These are phyloP conservation scores for Podaxis mareebaensis DNA, from an alignment of 768 basidiomycete species.

Conservation along the genomic window DNA sequence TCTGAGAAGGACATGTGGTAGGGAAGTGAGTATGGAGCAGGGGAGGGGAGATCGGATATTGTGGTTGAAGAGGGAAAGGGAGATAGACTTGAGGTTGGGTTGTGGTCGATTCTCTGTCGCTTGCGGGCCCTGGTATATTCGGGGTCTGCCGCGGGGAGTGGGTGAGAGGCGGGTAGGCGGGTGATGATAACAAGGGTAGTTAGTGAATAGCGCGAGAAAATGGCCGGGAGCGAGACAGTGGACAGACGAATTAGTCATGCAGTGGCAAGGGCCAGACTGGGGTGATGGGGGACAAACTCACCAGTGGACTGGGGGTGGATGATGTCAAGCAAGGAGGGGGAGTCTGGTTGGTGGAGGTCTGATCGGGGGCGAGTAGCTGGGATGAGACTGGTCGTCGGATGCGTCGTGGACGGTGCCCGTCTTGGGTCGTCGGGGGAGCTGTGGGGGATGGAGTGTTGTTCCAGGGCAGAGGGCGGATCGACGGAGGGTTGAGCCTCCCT, in stretches of 20 bases:
- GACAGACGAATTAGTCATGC: slow-evolving; percentile 2
- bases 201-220: not conserved
- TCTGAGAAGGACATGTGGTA: slow-evolving; percentile 51
- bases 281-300: too few species aligned
- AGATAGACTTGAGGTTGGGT: not conserved
- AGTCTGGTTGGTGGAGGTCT: slow-evolving; percentile 51
- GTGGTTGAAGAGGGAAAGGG: slow-evolving; percentile 22
- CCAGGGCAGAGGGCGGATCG: slow-evolving; percentile 48
- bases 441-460: slow-evolving; percentile 19
- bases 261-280: too few species aligned
- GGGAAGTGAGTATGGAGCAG: slow-evolving; percentile 26
- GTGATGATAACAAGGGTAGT: slow-evolving; percentile 3
- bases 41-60: slow-evolving; percentile 30
- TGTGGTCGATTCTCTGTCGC: slow-evolving; percentile 64
- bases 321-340: not conserved
- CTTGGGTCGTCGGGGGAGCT: slow-evolving; percentile 17
- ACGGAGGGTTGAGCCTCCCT: slow-evolving; percentile 53
- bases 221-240: not conserved
- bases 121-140: slow-evolving; percentile 63
- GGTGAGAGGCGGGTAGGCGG: slow-evolving; percentile 13
- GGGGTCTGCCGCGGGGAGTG: slow-evolving; percentile 38
- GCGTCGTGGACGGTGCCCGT: slow-evolving; percentile 20
- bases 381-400: slow-evolving; percentile 45
- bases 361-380: slow-evolving; percentile 66
- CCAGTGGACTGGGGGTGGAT: too few species aligned